These are phyloP conservation scores for Paraphoma chrysanthemicola DNA, from an alignment of 2,329 filamentous ascomycete species.

Conservation along the genomic window DNA sequence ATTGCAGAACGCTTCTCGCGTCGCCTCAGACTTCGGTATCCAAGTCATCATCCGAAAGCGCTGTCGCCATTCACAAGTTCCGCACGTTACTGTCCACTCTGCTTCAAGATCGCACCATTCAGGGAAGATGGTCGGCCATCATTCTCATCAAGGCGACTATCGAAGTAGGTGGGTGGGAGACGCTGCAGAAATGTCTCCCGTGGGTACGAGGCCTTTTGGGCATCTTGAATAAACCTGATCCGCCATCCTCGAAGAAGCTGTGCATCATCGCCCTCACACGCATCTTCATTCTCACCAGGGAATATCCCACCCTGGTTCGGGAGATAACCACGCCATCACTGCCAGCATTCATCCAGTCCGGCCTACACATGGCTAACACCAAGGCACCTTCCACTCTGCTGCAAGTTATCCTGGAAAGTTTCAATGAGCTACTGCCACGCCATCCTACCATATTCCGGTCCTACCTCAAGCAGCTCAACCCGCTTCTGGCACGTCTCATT, in stretches of 20 bases:
- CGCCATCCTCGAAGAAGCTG: slow-evolving; percentile 76
- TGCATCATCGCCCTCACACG: slow-evolving; percentile 78
- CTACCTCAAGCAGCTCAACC: slow-evolving; percentile 71
- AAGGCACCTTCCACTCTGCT: slow-evolving; percentile 54
- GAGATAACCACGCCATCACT: slow-evolving; percentile 88
- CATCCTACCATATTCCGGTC: slow-evolving; percentile 86
- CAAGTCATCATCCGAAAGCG: slow-evolving; percentile 69
- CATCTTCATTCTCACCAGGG: slow-evolving; percentile 83
- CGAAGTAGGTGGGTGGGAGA: slow-evolving; percentile 85
- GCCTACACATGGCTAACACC: slow-evolving; percentile 65
- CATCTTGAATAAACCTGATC: slow-evolving; percentile 81
- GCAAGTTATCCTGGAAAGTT: slow-evolving; percentile 73
- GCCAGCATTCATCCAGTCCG: slow-evolving; percentile 74
- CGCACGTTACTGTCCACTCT: slow-evolving; percentile 80
- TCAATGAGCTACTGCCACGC: slow-evolving; percentile 75
- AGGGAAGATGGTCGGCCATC: slow-evolving; percentile 79
- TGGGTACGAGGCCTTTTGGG: slow-evolving; percentile 81
- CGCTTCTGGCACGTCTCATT: slow-evolving; percentile 66
- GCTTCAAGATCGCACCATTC: slow-evolving; percentile 75
- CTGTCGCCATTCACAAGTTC: slow-evolving; percentile 79
- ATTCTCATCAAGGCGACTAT: slow-evolving; percentile 81
- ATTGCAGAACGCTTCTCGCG: slow-evolving; percentile 68
- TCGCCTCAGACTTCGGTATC: slow-evolving; percentile 62
- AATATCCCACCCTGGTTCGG: slow-evolving; percentile 81
- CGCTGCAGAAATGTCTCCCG: slow-evolving; percentile 72